Evolutionary conservation across 305 asterid species (phyloP).

Genomic region (Fraxinus paxiana): DNA sequence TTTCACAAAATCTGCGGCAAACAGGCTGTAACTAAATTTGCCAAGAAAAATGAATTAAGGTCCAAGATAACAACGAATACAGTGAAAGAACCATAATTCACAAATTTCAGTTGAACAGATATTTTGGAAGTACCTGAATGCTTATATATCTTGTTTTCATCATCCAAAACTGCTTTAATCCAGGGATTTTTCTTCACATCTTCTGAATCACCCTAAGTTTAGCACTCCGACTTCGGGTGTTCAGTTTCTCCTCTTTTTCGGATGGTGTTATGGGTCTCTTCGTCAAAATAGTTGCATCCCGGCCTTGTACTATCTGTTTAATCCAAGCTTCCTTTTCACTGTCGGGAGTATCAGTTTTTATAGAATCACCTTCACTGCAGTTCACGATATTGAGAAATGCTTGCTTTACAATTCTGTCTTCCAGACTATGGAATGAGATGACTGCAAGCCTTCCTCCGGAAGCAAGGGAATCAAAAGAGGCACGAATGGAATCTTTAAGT

Average conservation of each 20-base stretch:
- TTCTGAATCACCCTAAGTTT: constrained; percentile 88
- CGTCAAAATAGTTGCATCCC: constrained; percentile 56
- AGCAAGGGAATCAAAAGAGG: constrained; percentile 57
- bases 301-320: constrained; percentile 60
- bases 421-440: constrained; percentile 89
- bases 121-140: not conserved
- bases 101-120: not conserved
- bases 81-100: not conserved
- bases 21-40: not conserved
- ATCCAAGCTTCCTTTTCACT: constrained; percentile 65
- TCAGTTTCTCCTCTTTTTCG: constrained; percentile 71
- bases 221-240: constrained; percentile 82
- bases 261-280: constrained; percentile 92
- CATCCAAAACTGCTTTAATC: constrained; percentile 3
- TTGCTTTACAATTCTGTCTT: constrained; percentile 91
- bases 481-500: constrained; percentile 56
- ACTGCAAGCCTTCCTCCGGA: constrained; percentile 92
- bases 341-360: constrained; percentile 9
- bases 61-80: not conserved
- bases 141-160: not conserved
- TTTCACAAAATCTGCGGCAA: not conserved
- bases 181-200: constrained; percentile 34
- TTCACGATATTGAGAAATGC: constrained; percentile 66
- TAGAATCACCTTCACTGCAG: constrained; percentile 25
- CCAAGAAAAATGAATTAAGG: not conserved